Percentiles rank a stretch among this genome's conserved stretches.
These are phyloP conservation scores for Calophaca sinica DNA, from an alignment of 306 rosid genomes.

Conservation along the genomic window DNA sequence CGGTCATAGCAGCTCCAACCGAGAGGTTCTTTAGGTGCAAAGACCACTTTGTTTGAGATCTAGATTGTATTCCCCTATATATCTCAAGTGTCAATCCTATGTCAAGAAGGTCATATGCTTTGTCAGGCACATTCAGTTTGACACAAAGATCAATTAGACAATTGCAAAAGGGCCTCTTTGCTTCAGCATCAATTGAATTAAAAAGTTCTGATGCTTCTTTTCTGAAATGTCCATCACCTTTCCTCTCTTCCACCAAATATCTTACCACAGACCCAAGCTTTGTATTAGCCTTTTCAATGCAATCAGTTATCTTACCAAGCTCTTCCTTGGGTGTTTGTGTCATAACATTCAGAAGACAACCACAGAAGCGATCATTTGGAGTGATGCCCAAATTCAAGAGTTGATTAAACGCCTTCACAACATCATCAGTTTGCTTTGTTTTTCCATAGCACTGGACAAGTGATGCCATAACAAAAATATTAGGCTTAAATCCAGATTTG, in stretches of 20 bases:
- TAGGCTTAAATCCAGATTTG: constrained; percentile 77
- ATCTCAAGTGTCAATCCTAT: constrained; percentile 65
- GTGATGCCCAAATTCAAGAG: constrained; percentile 63
- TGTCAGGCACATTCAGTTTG: constrained; percentile 64
- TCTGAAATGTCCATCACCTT: constrained; percentile 55
- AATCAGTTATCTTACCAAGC: constrained; percentile 62
- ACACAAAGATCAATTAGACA: constrained; percentile 88
- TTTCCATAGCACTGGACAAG: constrained; percentile 90
- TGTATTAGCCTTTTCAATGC: constrained; percentile 68
- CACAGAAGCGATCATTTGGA: constrained; percentile 81
- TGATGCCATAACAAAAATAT: constrained; percentile 76
- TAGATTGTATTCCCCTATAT: constrained; percentile 71
- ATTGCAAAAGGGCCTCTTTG: constrained; percentile 83
- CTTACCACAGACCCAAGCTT: constrained; percentile 72
- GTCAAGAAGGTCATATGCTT: constrained; percentile 70
- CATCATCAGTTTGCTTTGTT: constrained; percentile 78
- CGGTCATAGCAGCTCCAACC: constrained; percentile 85
- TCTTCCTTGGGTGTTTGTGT: constrained; percentile 75
- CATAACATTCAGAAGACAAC: constrained; percentile 90
- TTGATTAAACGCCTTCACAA: constrained; percentile 71
- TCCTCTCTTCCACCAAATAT: constrained; percentile 65
- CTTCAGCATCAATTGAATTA: constrained; percentile 56
- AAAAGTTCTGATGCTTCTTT: constrained; percentile 72
- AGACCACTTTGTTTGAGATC: constrained; percentile 80
- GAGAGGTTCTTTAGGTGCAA: constrained; percentile 85